These are phyloP conservation scores for Camelina neglecta DNA, from an alignment of 345 rosid genomes.

Conservation along the genomic window DNA sequence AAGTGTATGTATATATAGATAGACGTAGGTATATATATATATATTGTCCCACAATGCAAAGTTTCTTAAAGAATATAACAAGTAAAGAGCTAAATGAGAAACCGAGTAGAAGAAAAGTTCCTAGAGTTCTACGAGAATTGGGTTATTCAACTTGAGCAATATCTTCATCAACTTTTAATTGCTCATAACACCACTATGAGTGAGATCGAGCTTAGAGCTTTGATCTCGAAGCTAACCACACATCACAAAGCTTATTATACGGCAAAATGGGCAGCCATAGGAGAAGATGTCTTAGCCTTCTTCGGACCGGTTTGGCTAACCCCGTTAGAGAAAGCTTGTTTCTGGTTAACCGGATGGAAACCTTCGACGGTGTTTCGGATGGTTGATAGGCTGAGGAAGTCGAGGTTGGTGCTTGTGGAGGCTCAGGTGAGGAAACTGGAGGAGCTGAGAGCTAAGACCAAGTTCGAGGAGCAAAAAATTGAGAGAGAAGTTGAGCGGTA, in stretches of 20 bases:
- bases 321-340: slow-evolving; percentile 65
- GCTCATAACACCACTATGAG: slow-evolving; percentile 37
- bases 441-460: slow-evolving; percentile 58
- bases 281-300: slow-evolving; percentile 68
- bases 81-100: slow-evolving; percentile 44
- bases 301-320: slow-evolving; percentile 65
- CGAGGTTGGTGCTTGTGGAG: slow-evolving; percentile 48
- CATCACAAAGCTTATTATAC: slow-evolving; percentile 83
- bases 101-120: slow-evolving; percentile 54
- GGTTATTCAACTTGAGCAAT: slow-evolving; percentile 60
- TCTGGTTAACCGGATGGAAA: slow-evolving; percentile 90
- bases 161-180: slow-evolving; percentile 48
- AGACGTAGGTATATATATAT: slow-evolving; percentile 32
- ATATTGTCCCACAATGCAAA: slow-evolving; percentile 25
- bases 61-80: neutral
- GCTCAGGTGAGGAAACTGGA: slow-evolving; percentile 61
- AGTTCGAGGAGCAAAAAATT: slow-evolving; percentile 66
- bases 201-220: slow-evolving; percentile 47
- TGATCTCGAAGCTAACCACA: slow-evolving; percentile 63
- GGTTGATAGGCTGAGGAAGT: slow-evolving; percentile 50
- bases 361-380: slow-evolving; percentile 64
- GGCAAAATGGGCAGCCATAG: slow-evolving; percentile 74
- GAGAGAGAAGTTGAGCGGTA: slow-evolving; percentile 90
- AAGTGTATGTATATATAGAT: slow-evolving; percentile 26
- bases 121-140: slow-evolving; percentile 63